Percentiles rank a stretch among this genome's conserved stretches.
These are phyloP conservation scores for Penicillium turbatum DNA, from an alignment of 495 filamentous ascomycete species.

Conservation along the genomic window DNA sequence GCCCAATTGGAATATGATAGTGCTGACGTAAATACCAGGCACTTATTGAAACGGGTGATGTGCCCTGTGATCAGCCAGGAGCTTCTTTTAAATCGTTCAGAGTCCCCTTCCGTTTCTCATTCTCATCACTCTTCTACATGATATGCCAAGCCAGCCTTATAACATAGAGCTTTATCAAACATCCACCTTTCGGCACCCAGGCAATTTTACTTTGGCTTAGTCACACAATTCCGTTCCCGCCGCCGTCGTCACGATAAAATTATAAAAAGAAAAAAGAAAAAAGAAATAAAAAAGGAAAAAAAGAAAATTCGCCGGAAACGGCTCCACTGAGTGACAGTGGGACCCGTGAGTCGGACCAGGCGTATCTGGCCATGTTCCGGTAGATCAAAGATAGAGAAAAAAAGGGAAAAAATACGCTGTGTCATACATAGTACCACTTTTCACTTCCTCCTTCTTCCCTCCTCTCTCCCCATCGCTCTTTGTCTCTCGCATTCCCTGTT, in stretches of 20 bases:
- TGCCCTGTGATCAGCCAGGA: neutral
- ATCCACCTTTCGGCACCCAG: neutral
- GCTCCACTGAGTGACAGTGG: constrained; percentile 23
- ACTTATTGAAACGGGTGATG: too few species aligned
- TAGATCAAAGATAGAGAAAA: constrained; percentile 26
- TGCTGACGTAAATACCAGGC: constrained; percentile 1
- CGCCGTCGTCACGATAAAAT: neutral
- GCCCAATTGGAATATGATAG: constrained; percentile 1
- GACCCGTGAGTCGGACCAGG: constrained; percentile 30
- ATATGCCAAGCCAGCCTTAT: neutral
- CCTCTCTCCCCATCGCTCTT: constrained; percentile 2
- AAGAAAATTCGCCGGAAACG: constrained; percentile 20
- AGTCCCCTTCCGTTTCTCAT: neutral
- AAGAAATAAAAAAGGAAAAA: neutral
- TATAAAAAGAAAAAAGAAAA: neutral
- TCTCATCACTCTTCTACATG: neutral
- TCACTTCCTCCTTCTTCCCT: constrained; percentile 11
- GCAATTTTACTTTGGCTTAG: neutral
- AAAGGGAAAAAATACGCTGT: constrained; percentile 11
- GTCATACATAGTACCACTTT: constrained; percentile 12
- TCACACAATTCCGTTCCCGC: neutral
- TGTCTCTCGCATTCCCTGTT: neutral
- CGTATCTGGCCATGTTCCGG: constrained; percentile 25
- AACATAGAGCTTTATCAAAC: too few species aligned
- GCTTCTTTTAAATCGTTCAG: neutral